These are phyloP conservation scores for Picea sitchensis DNA, from an alignment of 75 land plant species.

Conservation along the genomic window DNA sequence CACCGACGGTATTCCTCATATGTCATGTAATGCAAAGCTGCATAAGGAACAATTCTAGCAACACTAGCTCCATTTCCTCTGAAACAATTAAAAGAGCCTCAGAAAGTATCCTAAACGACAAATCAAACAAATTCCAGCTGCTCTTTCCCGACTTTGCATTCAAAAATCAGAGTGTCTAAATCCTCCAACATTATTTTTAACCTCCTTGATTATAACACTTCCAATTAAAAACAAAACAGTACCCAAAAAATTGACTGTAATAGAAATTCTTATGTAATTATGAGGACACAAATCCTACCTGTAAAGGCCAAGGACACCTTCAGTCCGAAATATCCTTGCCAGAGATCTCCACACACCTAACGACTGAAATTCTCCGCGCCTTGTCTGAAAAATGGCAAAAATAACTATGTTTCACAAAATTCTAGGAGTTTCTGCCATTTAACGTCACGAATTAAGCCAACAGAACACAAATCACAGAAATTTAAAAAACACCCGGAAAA, in stretches of 20 bases:
- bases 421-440: too few relatives aligned
- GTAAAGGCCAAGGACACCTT: slow-evolving; percentile 56
- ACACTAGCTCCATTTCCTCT: slow-evolving; percentile 97
- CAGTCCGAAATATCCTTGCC: slow-evolving; percentile 64
- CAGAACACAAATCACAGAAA: too few relatives aligned
- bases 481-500: background rate
- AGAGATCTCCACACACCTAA: slow-evolving; percentile 70
- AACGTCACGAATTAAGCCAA: too few relatives aligned
- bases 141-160: background rate
- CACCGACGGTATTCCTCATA: slow-evolving; percentile 80
- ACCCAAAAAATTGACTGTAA: background rate
- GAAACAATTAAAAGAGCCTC: slow-evolving; percentile 5
- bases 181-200: background rate
- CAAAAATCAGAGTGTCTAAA: background rate
- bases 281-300: too few relatives aligned
- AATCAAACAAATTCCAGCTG: background rate
- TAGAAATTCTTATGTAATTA: too few relatives aligned
- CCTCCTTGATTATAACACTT: background rate
- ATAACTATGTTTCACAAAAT: too few relatives aligned
- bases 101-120: background rate
- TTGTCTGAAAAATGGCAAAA: slow-evolving; percentile 43
- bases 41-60: slow-evolving; percentile 82
- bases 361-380: slow-evolving; percentile 65
- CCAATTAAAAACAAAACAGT: background rate
- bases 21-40: slow-evolving; percentile 87